Evolutionary conservation across 1,139 yeast genomes (phyloP), one percentile per base, ranked within the genome.

Genomic region (Ogataea hybrid): DNA sequence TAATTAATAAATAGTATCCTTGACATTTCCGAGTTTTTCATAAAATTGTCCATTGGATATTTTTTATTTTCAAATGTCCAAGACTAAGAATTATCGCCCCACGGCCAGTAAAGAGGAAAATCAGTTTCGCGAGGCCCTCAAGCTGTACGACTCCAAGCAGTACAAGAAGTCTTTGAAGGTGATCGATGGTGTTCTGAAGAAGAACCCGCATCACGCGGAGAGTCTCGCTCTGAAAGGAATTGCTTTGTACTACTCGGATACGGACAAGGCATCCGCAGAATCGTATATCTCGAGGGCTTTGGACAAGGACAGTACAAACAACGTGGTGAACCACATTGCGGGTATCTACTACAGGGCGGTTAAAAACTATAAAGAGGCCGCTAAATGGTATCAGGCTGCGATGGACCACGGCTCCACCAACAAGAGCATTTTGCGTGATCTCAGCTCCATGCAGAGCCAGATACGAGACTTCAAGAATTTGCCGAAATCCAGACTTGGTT

Each of bases 171-270:
- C 96, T 0, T 67, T 89, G 56, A 86, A 86, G 62, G 61, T 81
- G 27, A 76, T 88, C 25, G 97, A 94, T 44, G 70, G 77, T 32
- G 77, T 85, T 56, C 67, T 92, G 57, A 88, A 88, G 67, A 87
- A 86, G 56, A 80, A 80, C 58, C 73, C 88, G 9, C 71, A 70
- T 39, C 90, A 87, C 63, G 84, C 89, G 28, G 96, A 87, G 58
- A 81, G 95, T 2, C 66, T 86, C 46, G 88, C 96, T 2, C 72
- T 94, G 55, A 89, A 90, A 64, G 97, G 96, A 4, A 72, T 95
- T 46, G 70, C 81, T 46, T 67, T 81, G 48, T 71, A 71, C 58
- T 45, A 37, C 28, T 44, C 45, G 32, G 65, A 65, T 39, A 84
- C 80, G 38, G 79, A 77, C 58, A 71, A 69, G 48, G 70, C 69